Base-by-base conservation (phyloP, 1,284 basidiomycete species). In the Tylopilus orsonianus region DNA sequence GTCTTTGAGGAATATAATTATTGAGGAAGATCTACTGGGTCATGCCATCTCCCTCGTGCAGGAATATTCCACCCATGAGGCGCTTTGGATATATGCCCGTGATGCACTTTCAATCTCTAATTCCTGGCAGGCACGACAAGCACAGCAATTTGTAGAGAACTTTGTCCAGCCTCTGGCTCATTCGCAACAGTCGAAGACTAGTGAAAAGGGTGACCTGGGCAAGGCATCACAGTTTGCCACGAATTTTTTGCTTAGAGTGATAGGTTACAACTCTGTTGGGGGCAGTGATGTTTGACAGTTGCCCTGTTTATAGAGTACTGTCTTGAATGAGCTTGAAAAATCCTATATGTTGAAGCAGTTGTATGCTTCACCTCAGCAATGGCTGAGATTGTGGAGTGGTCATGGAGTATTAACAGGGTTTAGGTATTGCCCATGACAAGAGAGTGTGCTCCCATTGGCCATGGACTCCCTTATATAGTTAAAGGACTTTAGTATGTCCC, bases 51-150 rank as follows among this genome's bases (percentile, higher is more conserved):
- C 70, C 9, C 72, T 85, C 22, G 59, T 83, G 9, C 54, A 56
- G 18, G 54, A 67, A 22, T 83, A 77, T 57, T 76, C 81, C 5
- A 54, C 69, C 30, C 79, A 83, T 50, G 81, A 85, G 56, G 64
- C 81, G 0, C 68, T 85, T 23, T 85, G 83, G 83, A 66, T 80
- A 53, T 85, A 83, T 64, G 36, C 24, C 12, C 50, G 24, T 33
- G 35, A 19, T 5, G 41, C 35, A 1, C 37, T 51, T 32, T 56
- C 46, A 12, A 42, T 54, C 16, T 30, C 24, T 7, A 20, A 41
- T 16, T 19, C 22, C 0, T 41, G 38, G 35, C 34, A 53, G 41
- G 9, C 34, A 36, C 32, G 27, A 20, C 46, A 35, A 33, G 35
- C 38, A 0, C 30, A 46, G 10, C 37, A 50, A 6, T 66, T 62